These are phyloP conservation scores for Saccharum hybrid DNA, from an alignment of 202 grass and related monocot genomes.

Conservation along the genomic window DNA sequence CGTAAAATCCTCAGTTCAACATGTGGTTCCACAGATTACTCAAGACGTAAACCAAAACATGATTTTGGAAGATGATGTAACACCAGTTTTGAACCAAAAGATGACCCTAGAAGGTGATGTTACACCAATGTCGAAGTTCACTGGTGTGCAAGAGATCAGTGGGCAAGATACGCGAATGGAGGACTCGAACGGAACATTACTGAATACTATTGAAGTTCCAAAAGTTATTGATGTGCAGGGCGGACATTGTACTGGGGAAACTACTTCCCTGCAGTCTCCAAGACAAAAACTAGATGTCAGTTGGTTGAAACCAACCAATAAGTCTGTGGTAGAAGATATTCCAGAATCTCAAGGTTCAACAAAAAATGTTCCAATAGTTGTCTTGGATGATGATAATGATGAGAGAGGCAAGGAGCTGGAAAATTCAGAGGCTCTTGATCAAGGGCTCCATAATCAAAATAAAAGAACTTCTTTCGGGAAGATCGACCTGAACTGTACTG, in stretches of 20 bases:
- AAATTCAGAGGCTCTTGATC: conserved; percentile 51
- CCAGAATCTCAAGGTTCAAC: conserved; percentile 64
- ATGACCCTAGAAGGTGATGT: conserved; percentile 37
- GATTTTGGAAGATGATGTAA: conserved; percentile 40
- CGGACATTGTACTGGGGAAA: conserved; percentile 28
- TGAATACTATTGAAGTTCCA: conserved; percentile 28
- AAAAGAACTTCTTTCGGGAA: conserved; percentile 41
- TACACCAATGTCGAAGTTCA: conserved; percentile 47
- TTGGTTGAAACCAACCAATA: conserved; percentile 29
- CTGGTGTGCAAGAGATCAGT: conserved; percentile 13
- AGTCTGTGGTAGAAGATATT: conserved; percentile 49
- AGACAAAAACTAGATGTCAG: conserved; percentile 32
- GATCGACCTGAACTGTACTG: conserved; percentile 48
- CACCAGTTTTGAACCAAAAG: conserved; percentile 40
- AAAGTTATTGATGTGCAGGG: conserved; percentile 43
- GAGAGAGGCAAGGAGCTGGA: conserved; percentile 47
- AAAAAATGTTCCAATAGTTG: conserved; percentile 44
- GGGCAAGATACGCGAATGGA: conserved; percentile 35
- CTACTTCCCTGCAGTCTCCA: conserved; percentile 31
- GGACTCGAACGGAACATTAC: conserved; percentile 34
- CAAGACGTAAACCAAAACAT: conserved; percentile 44
- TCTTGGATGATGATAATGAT: conserved; percentile 53
- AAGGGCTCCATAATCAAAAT: conserved; percentile 43
- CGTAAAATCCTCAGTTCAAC: conserved; percentile 43
- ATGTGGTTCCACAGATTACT: conserved; percentile 37